Conservation (phyloP, 2,329 filamentous ascomycete species). For the Pseudocercospora fuligena region DNA sequence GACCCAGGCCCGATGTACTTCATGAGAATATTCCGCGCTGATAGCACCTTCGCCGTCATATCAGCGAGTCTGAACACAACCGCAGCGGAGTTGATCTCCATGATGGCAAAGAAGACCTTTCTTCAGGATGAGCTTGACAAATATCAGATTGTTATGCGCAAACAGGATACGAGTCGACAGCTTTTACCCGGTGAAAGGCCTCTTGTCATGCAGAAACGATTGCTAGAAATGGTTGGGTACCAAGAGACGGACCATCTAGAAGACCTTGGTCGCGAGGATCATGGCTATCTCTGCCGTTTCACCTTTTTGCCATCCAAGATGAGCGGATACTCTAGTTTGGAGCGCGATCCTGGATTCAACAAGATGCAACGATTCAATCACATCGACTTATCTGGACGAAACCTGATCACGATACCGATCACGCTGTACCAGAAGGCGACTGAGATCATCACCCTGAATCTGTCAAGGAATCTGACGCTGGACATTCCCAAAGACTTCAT, state of each 20-base stretch:
- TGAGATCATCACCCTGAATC: slow-evolving; percentile 92
- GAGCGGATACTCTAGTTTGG: slow-evolving; percentile 73
- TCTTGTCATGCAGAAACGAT: slow-evolving; percentile 85
- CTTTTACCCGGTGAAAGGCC: slow-evolving; percentile 79
- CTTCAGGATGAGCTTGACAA: slow-evolving; percentile 88
- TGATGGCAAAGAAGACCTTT: slow-evolving; percentile 92
- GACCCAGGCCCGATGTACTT: slow-evolving; percentile 81
- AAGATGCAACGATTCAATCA: slow-evolving; percentile 91
- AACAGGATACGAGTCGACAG: slow-evolving; percentile 86
- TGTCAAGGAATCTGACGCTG: slow-evolving; percentile 88
- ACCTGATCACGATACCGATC: slow-evolving; percentile 93
- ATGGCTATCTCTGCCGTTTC: slow-evolving; percentile 95
- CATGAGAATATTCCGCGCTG: slow-evolving; percentile 91
- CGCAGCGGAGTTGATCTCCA: slow-evolving; percentile 83
- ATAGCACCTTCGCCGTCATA: slow-evolving; percentile 92
- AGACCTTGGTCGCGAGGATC: slow-evolving; percentile 93
- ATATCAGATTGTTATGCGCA: slow-evolving; percentile 93
- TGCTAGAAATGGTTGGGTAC: slow-evolving; percentile 92
- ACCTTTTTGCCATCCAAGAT: slow-evolving; percentile 90
- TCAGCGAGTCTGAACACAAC: slow-evolving; percentile 83
- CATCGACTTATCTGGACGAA: slow-evolving; percentile 86
- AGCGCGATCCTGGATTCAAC: slow-evolving; percentile 77
- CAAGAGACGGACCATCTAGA: slow-evolving; percentile 84
- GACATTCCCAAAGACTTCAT: slow-evolving; percentile 97
- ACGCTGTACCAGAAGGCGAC: slow-evolving; percentile 86